These are phyloP conservation scores for Blastobotrys ciferrii DNA, from an alignment of 1,139 yeast genomes.

Conservation along the genomic window DNA sequence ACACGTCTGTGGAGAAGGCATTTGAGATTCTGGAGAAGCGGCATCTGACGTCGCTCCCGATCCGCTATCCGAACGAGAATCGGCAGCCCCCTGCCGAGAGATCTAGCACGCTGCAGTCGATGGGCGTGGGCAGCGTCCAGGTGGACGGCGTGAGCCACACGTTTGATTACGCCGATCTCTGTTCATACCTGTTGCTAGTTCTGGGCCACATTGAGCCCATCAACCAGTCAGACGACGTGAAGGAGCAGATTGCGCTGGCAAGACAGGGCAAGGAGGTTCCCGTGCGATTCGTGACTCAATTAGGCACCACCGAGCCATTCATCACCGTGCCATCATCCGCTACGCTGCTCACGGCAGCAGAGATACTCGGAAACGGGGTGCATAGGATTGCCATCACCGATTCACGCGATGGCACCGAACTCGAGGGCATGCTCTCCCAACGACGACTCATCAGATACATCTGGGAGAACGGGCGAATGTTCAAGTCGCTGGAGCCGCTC, in stretches of 20 bases:
- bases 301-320: slow-evolving; percentile 86
- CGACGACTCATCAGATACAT: slow-evolving; percentile 76
- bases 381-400: slow-evolving; percentile 86
- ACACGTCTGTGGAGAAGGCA: slow-evolving; percentile 77
- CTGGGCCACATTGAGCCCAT: slow-evolving; percentile 53
- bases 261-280: slow-evolving; percentile 54
- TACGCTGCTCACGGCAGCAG: slow-evolving; percentile 70
- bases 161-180: slow-evolving; percentile 89
- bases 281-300: slow-evolving; percentile 69
- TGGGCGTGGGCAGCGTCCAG: slow-evolving; percentile 57
- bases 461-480: slow-evolving; percentile 90
- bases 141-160: slow-evolving; percentile 39
- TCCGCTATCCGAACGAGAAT: slow-evolving; percentile 38
- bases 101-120: slow-evolving; percentile 13
- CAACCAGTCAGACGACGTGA: slow-evolving; percentile 31
- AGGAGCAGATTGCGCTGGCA: slow-evolving; percentile 34
- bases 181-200: slow-evolving; percentile 73
- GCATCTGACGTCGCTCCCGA: slow-evolving; percentile 84
- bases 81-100: slow-evolving; percentile 18
- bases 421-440: slow-evolving; percentile 76
- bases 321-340: slow-evolving; percentile 69
- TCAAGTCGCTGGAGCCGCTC: slow-evolving; percentile 73
- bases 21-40: slow-evolving; percentile 71
- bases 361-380: slow-evolving; percentile 85
- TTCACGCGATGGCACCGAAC: slow-evolving; percentile 39